These are phyloP conservation scores for Schizonepeta tenuifolia DNA, from an alignment of 257 asterid genomes.

Conservation along the genomic window DNA sequence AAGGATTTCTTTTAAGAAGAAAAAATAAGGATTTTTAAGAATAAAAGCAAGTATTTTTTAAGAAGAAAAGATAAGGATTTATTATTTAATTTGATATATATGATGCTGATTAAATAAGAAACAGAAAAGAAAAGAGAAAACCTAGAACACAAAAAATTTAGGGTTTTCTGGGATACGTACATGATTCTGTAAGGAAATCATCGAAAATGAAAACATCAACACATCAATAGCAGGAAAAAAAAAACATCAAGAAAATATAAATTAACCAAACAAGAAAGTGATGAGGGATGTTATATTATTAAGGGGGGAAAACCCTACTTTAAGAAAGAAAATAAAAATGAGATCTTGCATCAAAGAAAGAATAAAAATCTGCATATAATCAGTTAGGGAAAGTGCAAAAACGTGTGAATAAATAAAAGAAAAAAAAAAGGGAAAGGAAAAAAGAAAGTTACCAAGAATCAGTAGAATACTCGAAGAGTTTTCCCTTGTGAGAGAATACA, in stretches of 20 bases:
- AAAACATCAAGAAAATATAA: not conserved
- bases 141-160: slow-evolving; percentile 7
- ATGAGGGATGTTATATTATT: not conserved
- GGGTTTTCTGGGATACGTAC: slow-evolving; percentile 14
- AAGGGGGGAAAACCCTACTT: slow-evolving; percentile 26
- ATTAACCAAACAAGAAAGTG: not conserved
- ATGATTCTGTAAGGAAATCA: not conserved
- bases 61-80: not conserved
- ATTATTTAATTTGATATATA: not conserved
- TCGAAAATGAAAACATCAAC: not conserved
- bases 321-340: not conserved
- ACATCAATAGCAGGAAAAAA: not conserved
- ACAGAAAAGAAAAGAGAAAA: not conserved
- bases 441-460: slow-evolving; percentile 58
- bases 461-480: slow-evolving; percentile 74
- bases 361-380: not conserved
- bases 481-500: slow-evolving; percentile 80
- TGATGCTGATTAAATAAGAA: not conserved
- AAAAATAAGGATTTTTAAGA: not conserved
- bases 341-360: slow-evolving; percentile 25
- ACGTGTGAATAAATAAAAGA: not conserved
- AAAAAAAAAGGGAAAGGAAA: not conserved
- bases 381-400: not conserved
- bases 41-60: not conserved
- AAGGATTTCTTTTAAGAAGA: not conserved